Base-by-base conservation (phyloP, 2,329 filamentous ascomycete genomes). In the Leptographium radiaticola region DNA sequence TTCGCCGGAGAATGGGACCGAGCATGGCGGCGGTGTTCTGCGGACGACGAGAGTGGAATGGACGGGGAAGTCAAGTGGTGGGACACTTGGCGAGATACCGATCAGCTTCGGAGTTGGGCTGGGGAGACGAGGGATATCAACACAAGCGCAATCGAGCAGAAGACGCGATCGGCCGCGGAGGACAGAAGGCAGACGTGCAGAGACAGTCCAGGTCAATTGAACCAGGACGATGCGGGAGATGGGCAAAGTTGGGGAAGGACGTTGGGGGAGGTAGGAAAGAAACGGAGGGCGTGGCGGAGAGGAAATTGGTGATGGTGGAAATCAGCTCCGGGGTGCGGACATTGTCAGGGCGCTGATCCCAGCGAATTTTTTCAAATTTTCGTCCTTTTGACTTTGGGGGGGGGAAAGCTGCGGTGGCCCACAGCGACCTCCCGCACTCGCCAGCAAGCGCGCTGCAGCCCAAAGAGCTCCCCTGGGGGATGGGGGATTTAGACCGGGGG, bases 1-100 rank as follows among this genome's bases (percentile, higher is more conserved):
- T 78, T 77, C 80, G 79, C 72, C 80, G 74, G 64, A 83, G 72
- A 62, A 79, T 77, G 62, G 79, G 77, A 68, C 77, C 75, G 70
- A 83, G 76, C 80, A 84, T 84, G 59, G 62, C 72, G 67, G 61
- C 48, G 56, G 55, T 39, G 38, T 33, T 54, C 18, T 33, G 49
- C 20, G 40, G 34, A 39, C 11, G 42, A 40, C 40, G 48, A 42
- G 42, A 42, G 52, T 47, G 30, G 11, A 18, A 18, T 34, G 20
- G 54, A 43, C 10, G 15, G 15, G 31, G 20, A 30, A 31, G 20
- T 12, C 18, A 20, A 8, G 8, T 4, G n/a, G 18, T 4, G 20
- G 8, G 12, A 25, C 9, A 13, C 4, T 36, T 13, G 34, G 34
- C 12, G 34, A 36, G 34, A 36, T 36, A 13, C 34, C 34, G 34